Evolutionary conservation across 495 filamentous ascomycete species (phyloP), one percentile per base, ranked within the genome.

Genomic region (Podospora bellae-mahoneyi): DNA sequence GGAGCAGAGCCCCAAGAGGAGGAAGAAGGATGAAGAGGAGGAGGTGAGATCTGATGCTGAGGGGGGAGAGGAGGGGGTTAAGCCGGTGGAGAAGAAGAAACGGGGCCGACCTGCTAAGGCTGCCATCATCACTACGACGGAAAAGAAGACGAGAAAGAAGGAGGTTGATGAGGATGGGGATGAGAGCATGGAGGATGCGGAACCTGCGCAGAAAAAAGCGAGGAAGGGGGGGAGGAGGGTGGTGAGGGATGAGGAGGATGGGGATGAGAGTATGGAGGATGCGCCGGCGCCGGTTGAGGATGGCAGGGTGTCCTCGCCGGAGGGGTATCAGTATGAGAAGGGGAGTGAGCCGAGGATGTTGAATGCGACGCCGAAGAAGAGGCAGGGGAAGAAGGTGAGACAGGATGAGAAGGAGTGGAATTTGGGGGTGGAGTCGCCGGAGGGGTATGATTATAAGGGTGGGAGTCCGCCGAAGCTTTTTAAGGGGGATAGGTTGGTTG

Each of bases 191-290:
- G 81, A 83, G 26, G 78, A 79, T 59, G 84, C 84, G 10, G 85
- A 83, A 44, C 85, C 86, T n/a, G 78, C 83, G 0, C 75, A 78
- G 19, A 89, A 89, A 73, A 78, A 84, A 67, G 77, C 76, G 15
- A 75, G 85, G 56, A 77, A 73, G 68, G 74, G 39, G 7, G 13
- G 67, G n/a, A 76, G 80, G 30, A 77, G 71, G 27, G 73, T 77
- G 27, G 63, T 81, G 16, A 5, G 23, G 55, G 75, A 82, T 58
- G 81, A 82, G 0, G 80, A 84, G 0, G 80, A 81, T 2, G 79
- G 83, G 7, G 80, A 85, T 34, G 77, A 79, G 30, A 48, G 34
- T 18, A 83, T 79, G 77, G 74, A 74, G 23, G 80, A 82, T 65
- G 73, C 68, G 3, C 69, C 72, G 26, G 59, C 53, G 20, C 39